These are phyloP conservation scores for Cytospora piceae DNA, from an alignment of 2,329 filamentous ascomycete genomes.

Conservation along the genomic window DNA sequence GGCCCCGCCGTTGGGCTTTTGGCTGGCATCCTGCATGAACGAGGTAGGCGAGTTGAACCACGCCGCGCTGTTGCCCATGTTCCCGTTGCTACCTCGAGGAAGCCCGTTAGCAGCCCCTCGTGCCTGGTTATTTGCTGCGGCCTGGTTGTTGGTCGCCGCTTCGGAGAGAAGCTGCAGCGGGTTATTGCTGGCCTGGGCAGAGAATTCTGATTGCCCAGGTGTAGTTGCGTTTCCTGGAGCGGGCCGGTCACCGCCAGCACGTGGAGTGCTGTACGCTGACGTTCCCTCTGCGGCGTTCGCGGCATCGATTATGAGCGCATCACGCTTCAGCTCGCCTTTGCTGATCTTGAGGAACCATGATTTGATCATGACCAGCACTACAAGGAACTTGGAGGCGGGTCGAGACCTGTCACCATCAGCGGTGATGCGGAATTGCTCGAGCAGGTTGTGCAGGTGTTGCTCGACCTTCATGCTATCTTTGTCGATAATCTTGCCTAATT, in stretches of 20 bases:
- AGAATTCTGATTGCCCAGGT: constrained; percentile 35
- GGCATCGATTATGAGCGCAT: constrained; percentile 6
- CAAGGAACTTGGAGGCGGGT: constrained; percentile 70
- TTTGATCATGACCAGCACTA: constrained; percentile 71
- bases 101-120: neutral
- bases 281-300: constrained; percentile 22
- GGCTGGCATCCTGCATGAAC: neutral
- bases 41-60: constrained; percentile 6
- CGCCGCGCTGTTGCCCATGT: constrained; percentile 20
- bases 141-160: constrained; percentile 53
- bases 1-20: constrained; percentile 17
- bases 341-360: constrained; percentile 65
- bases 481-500: constrained; percentile 71
- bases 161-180: constrained; percentile 61
- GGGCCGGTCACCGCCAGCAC: constrained; percentile 16
- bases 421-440: constrained; percentile 67
- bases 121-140: constrained; percentile 30
- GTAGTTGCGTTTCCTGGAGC: constrained; percentile 33
- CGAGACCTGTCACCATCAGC: constrained; percentile 67
- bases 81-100: constrained; percentile 9
- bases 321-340: constrained; percentile 28
- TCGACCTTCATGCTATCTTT: constrained; percentile 67
- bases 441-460: constrained; percentile 70
- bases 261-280: constrained; percentile 18
- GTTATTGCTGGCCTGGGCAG: constrained; percentile 47